A percentile compares a stretch with the other conserved stretches of the same genome.
phyloP scores from a whole-genome alignment of 129 eudicot genomes.

The Saussurea involucrata region DNA sequence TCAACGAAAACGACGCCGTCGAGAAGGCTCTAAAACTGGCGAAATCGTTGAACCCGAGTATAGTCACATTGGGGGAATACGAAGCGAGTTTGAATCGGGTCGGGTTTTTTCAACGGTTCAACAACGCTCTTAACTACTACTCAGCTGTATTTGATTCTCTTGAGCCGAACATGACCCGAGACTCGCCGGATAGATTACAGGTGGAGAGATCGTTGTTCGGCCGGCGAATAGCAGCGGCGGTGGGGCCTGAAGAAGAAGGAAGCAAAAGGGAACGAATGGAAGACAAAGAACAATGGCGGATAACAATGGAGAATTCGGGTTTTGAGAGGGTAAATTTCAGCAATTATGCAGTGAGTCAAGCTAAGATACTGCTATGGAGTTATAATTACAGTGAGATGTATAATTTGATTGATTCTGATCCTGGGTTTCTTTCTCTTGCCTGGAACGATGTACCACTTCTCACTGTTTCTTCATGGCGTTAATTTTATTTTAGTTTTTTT shows the following conservation, averaged over 20 bases:
- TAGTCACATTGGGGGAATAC: conserved; percentile 89
- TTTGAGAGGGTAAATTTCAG: conserved; percentile 60
- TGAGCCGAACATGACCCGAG: conserved; percentile 64
- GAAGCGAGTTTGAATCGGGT: conserved; percentile 72
- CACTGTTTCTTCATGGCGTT: conserved; percentile 96
- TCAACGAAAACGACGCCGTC: conserved; percentile 48
- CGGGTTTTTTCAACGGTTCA: conserved; percentile 54
- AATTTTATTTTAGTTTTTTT: conserved; percentile 3
- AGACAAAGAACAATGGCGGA: conserved; percentile 71
- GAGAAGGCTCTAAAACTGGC: conserved; percentile 59
- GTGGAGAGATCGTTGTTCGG: conserved; percentile 73
- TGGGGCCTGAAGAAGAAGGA: conserved; percentile 56
- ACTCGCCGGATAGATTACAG: conserved; percentile 59
- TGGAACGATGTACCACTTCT: conserved; percentile 83
- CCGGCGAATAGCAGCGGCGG: conserved; percentile 57
- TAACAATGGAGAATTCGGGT: conserved; percentile 62
- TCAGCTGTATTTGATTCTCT: conserved; percentile 70
- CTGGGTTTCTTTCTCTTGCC: conserved; percentile 83
- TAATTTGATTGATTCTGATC: conserved; percentile 51
- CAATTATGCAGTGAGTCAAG: conserved; percentile 93
- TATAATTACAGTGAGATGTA: conserved; percentile 72
- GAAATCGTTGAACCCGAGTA: conserved; percentile 63
- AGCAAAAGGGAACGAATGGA: conserved; percentile 72
- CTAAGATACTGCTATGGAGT: conserved; percentile 75
- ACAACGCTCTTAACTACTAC: conserved; percentile 60